phyloP scores from a whole-genome alignment of 345 rosid species.

The Anastatica hierochuntica region DNA sequence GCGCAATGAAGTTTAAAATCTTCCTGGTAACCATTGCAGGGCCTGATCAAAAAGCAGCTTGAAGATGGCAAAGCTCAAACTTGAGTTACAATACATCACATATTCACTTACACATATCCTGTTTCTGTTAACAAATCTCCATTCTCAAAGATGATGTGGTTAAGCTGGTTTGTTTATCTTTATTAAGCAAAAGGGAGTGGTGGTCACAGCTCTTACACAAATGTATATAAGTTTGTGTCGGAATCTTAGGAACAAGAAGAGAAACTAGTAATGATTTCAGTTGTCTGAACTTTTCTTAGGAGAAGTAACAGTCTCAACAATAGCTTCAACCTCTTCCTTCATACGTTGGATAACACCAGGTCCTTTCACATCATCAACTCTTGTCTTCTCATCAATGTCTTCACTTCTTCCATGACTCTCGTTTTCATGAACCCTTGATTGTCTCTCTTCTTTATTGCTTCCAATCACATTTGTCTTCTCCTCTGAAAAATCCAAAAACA shows the following conservation, averaged over 20 bases:
- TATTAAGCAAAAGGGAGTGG: background rate
- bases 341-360: constrained; percentile 39
- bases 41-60: too few relatives aligned
- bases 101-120: too few relatives aligned
- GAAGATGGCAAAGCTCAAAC: too few relatives aligned
- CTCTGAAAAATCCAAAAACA: background rate
- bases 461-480: constrained; percentile 31
- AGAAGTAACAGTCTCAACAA: constrained; percentile 32
- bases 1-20: too few relatives aligned
- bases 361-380: constrained; percentile 38
- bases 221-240: background rate
- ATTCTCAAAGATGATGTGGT: too few relatives aligned
- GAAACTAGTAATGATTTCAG: background rate
- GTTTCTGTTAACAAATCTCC: too few relatives aligned
- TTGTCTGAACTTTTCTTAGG: constrained; percentile 21
- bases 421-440: constrained; percentile 26
- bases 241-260: background rate
- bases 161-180: too few relatives aligned
- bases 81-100: too few relatives aligned
- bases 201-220: background rate
- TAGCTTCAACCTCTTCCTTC: constrained; percentile 45
- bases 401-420: constrained; percentile 48
- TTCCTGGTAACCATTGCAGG: too few relatives aligned
- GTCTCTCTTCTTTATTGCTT: constrained; percentile 33
- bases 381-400: constrained; percentile 39